Percentiles rank a stretch among this genome's conserved stretches.
Conservation (phyloP, 495 filamentous ascomycete species). For the Talaromyces nanjingensis region DNA sequence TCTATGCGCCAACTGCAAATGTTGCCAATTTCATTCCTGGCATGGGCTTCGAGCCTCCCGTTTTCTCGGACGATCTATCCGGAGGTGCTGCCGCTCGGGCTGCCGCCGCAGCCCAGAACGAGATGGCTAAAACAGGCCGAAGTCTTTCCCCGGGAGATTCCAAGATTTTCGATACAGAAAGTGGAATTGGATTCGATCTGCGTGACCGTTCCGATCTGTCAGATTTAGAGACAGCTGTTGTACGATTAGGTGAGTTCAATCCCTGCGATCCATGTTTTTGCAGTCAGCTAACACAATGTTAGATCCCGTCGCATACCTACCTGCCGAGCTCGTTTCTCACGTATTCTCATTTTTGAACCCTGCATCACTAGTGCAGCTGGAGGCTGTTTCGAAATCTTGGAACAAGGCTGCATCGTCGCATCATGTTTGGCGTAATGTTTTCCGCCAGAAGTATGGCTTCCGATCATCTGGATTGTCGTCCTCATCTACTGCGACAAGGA, state of each 20-base stretch:
- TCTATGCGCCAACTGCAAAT: constrained; percentile 29
- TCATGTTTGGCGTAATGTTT: constrained; percentile 74
- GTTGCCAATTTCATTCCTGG: constrained; percentile 30
- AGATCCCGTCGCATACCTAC: constrained; percentile 64
- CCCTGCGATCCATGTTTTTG: constrained; percentile 17
- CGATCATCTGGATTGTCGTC: constrained; percentile 8
- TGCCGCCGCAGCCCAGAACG: constrained; percentile 62
- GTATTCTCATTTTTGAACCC: constrained; percentile 69
- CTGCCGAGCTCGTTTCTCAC: constrained; percentile 64
- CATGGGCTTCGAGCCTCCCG: constrained; percentile 31
- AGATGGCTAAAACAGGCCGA: constrained; percentile 40
- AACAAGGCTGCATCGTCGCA: constrained; percentile 49
- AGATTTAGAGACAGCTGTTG: constrained; percentile 32
- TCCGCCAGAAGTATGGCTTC: constrained; percentile 55
- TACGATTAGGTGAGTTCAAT: constrained; percentile 31
- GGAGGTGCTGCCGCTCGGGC: constrained; percentile 67
- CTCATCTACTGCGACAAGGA: constrained; percentile 32
- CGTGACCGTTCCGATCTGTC: constrained; percentile 41
- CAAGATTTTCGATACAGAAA: constrained; percentile 49
- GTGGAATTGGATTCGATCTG: constrained; percentile 73
- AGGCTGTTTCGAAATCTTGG: constrained; percentile 62
- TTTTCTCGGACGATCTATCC: constrained; percentile 32
- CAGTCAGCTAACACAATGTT: constrained; percentile 20
- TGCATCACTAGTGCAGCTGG: constrained; percentile 50
- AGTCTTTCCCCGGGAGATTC: constrained; percentile 21